Base-by-base conservation (phyloP, 2,329 filamentous ascomycete genomes). In the Fusarium poae region DNA sequence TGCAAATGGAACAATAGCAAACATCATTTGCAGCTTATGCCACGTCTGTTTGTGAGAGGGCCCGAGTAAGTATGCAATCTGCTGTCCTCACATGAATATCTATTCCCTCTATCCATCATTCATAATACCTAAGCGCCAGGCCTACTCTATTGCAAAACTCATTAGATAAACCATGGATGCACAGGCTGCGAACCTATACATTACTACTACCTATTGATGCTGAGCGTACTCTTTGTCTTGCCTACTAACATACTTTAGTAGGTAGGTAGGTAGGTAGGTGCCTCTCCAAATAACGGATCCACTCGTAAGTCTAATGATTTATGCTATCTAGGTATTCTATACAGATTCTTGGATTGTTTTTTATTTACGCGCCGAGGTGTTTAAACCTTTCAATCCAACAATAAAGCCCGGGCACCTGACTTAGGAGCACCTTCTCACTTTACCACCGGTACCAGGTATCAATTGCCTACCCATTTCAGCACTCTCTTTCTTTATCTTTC, bases 401-500 rank as follows among this genome's bases (percentile, higher is more conserved):
- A 52, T 40, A 44, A 32, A 21, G 40, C 32, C 15, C 32, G 34
- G 23, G 18, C 11, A 45, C 25, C 18, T 29, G n/a, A 45, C 29
- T 45, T 29, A n/a, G 18, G 42, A 5, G 39, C 39, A 43, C 40
- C 21, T 43, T 23, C 20, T 18, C n/a, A 20, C 9, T 27, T 11
- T 25, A 49, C 11, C 20, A 18, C n/a, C 25, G 20, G 13, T 11
- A 10, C n/a, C n/a, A 5, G 16, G 7, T n/a, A 34, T 29, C 11
- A 65, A 40, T 53, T 45, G 45, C 45, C 16, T 45, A 18, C 50
- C 29, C 18, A 12, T 25, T 50, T 37, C 6, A 35, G 7, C 32
- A 20, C 16, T 10, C 25, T 25, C 21, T 34, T 7, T 9, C 30
- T 23, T 20, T 9, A 39, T 12, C 20, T n/a, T 16, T 46, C 10